Percentiles rank a stretch among this genome's conserved stretches.
Evolutionary conservation across 139 green algal species (phyloP).

Genomic region (Haematococcus lacustris): DNA sequence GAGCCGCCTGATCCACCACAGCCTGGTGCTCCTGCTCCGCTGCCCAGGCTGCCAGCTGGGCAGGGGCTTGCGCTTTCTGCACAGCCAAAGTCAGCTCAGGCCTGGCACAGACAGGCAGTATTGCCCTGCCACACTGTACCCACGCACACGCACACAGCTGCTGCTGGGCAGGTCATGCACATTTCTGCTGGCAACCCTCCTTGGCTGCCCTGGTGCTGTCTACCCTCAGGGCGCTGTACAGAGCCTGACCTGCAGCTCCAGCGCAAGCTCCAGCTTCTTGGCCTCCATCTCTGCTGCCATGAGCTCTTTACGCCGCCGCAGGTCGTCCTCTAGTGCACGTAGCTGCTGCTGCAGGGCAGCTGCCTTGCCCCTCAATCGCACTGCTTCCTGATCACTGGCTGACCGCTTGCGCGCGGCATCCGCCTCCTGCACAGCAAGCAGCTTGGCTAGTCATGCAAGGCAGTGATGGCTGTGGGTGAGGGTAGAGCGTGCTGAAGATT

Average conservation of each 20-base stretch:
- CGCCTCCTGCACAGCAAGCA: conserved; percentile 10
- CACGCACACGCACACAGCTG: neutral
- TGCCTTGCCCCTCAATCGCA: too few species aligned
- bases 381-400: conserved; percentile 8
- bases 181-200: neutral
- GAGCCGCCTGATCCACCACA: conserved; percentile 8
- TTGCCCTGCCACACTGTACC: neutral
- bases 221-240: too few species aligned
- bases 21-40: conserved; percentile 13
- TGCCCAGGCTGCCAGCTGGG: conserved; percentile 16
- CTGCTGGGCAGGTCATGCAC: neutral
- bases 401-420: conserved; percentile 10
- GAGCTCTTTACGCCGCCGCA: neutral
- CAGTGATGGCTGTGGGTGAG: neutral
- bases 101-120: neutral
- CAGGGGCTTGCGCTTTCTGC: conserved; percentile 10
- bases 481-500: neutral
- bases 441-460: conserved; percentile 11
- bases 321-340: conserved; percentile 9
- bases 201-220: too few species aligned
- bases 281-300: conserved; percentile 18
- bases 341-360: conserved; percentile 13
- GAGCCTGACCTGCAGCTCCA: conserved; percentile 30
- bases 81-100: neutral
- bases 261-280: conserved; percentile 15